Evolutionary conservation across 768 basidiomycete species (phyloP), one percentile per base, ranked within the genome.

Genomic region (Suillus discolor): DNA sequence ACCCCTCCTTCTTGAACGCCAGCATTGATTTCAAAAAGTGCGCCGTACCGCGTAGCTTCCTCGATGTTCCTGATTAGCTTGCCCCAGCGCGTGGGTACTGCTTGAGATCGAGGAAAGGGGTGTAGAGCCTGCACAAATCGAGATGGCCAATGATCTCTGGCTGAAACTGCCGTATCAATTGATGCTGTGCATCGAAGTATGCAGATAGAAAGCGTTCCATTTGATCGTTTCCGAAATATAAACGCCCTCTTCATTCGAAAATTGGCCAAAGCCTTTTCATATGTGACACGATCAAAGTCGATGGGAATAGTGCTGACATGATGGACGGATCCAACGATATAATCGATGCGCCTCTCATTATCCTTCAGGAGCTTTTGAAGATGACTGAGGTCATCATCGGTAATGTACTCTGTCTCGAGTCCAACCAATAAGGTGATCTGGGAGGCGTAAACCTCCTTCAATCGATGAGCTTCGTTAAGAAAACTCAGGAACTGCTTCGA

Each of bases 91-190:
- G 1, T 20, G 88, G 84, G 71, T 84, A 88, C 49, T 84, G 80
- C n/a, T 75, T 71, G 66, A 95, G 82, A 28, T 74, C 75, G 63
- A 92, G 74, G 23, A 76, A 66, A 4, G 96, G 95, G 28, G 81
- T 81, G 81, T 92, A 98, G 11, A 99, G 84, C 2, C 95, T 86
- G 75, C 94, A 96, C 0, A 99, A 85, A 78, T 99, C 97, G 69
- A 98, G 82, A 78, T 99, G 97, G 2, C 95, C 97, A 62, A 99
- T 83, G 59, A 99, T 82, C 75, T 96, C 94, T 20, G 97, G 97
- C 62, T 83, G 85, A 75, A 93, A 88, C 31, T 85, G 84, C 57
- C 79, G 72, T 47, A 99, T 68, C 55, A 99, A 78, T 51, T 84
- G 80, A 75, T 85, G 88, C 70, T 99, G 97, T 12, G 89, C 86